Evolutionary conservation across 306 rosid species (phyloP), one percentile per base, ranked within the genome.

Genomic region (Quercus engelmannii): DNA sequence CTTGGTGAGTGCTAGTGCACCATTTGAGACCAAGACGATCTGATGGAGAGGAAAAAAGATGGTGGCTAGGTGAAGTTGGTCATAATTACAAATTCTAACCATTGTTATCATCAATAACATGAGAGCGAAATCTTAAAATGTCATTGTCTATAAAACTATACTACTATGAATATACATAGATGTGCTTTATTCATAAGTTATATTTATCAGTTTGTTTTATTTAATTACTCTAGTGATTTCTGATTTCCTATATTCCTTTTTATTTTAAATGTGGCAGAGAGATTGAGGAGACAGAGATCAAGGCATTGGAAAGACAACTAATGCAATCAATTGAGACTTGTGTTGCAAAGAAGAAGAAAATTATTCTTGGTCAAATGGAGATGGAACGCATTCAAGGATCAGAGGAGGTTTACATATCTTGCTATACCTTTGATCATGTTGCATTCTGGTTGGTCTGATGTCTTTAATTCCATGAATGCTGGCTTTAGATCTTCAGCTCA

Each of bases 1-100:
- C 90, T 96, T 0, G 99, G 98, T 0, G 99, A 96, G 85, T 96
- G 99, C 84, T 93, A 96, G 85, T 96, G 85, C 84, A 96, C 99
- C 3, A 96, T 96, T 41, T 0, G 12, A 41, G 46, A 41, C 12
- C 46, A 41, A 41, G 46, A 41, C 3, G 1, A 41, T 41, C 12
- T 41, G 46, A 41, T 41, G 46, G 46, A 8, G 46, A 41, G 2
- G 11, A 41, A 41, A 41, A 23, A 59, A 23, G 6, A 59, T 59
- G 33, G 67, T 13, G 65, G 30, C 5, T 10, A 15, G 69, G 35
- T 14, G 38, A 59, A 25, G 35, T 30, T 18, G 17, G 6, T 63
- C 20, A 4, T 28, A 63, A 4, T 14, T 26, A 25, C 12, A 25
- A 59, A 25, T 59, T 59, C 33, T 23, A 3, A 63, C 69, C 41